Percentiles rank a stretch among this genome's conserved stretches.
Evolutionary conservation across 371 early-diverging fungal genomes (phyloP).

Genomic region (Mucor indicus): DNA sequence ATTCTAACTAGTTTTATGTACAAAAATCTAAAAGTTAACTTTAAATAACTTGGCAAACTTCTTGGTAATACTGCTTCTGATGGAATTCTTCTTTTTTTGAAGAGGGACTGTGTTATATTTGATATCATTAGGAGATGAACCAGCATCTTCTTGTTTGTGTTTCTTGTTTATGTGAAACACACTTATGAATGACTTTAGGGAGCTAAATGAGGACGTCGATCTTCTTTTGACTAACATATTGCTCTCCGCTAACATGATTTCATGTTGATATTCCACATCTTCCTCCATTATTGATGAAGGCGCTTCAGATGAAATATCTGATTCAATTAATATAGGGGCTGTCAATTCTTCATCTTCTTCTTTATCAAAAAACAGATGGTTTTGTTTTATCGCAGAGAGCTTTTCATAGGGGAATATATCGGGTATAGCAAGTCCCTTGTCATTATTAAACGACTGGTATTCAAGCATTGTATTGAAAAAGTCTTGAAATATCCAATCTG

Average conservation of each 20-base stretch:
- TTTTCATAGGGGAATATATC: too few species aligned
- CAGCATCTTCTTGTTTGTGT: not conserved
- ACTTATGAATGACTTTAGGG: slow-evolving; percentile 9
- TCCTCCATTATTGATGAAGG: too few species aligned
- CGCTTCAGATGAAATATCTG: slow-evolving; percentile 2
- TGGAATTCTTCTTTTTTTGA: too few species aligned
- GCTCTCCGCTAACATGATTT: too few species aligned
- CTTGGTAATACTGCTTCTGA: too few species aligned
- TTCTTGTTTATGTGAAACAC: slow-evolving; percentile 4
- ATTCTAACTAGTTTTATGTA: too few species aligned
- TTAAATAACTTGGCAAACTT: too few species aligned
- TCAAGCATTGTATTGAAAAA: slow-evolving; percentile 4
- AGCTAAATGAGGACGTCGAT: slow-evolving; percentile 10
- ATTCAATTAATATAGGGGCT: slow-evolving; percentile 3
- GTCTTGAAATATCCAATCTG: slow-evolving; percentile 19
- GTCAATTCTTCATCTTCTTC: slow-evolving; percentile 4
- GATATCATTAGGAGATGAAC: too few species aligned
- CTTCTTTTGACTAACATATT: too few species aligned
- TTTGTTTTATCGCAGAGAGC: not conserved
- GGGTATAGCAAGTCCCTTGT: too few species aligned
- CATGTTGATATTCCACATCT: slow-evolving; percentile 6
- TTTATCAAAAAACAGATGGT: not conserved
- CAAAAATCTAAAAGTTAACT: too few species aligned
- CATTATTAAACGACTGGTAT: not conserved
- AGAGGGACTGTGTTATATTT: too few species aligned